Evolutionary conservation across 805 yeast genomes (phyloP).

Genomic region (Zygotorulaspora danielsina): DNA sequence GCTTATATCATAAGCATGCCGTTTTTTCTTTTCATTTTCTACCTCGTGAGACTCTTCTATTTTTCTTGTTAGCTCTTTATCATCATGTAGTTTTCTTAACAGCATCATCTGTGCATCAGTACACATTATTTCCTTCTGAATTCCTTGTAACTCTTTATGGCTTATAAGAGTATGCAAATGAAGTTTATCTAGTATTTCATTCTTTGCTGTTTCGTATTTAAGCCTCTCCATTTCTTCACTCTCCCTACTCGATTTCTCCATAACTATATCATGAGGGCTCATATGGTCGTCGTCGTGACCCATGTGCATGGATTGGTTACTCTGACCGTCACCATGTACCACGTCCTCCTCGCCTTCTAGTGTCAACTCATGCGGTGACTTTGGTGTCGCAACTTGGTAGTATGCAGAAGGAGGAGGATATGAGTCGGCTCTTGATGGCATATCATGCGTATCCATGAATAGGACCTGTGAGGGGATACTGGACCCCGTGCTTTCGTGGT

Average conservation of each 20-base stretch:
- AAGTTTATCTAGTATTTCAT: constrained; percentile 42
- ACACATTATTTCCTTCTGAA: constrained; percentile 52
- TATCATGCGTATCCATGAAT: constrained; percentile 14
- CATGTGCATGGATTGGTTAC: neutral
- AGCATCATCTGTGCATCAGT: constrained; percentile 56
- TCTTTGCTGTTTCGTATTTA: constrained; percentile 32
- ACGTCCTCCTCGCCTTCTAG: constrained; percentile 24
- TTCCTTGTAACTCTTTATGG: constrained; percentile 49
- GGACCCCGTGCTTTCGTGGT: neutral
- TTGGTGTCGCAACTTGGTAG: constrained; percentile 43
- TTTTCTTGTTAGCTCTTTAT: constrained; percentile 26
- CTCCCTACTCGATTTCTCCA: constrained; percentile 17
- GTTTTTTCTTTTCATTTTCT: constrained; percentile 11
- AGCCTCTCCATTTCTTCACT: constrained; percentile 32
- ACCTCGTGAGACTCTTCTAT: constrained; percentile 21
- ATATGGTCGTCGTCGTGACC: constrained; percentile 5
- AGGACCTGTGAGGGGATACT: constrained; percentile 12
- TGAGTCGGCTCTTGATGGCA: constrained; percentile 11
- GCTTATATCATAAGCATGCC: constrained; percentile 37
- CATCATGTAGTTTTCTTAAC: constrained; percentile 42
- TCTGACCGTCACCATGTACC: neutral
- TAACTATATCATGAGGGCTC: constrained; percentile 4
- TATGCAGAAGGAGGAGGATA: constrained; percentile 19
- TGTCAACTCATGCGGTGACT: constrained; percentile 40
- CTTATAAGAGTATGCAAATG: constrained; percentile 58